These are phyloP conservation scores for Cornus controversa DNA, from an alignment of 148 eudicot species.

Conservation along the genomic window DNA sequence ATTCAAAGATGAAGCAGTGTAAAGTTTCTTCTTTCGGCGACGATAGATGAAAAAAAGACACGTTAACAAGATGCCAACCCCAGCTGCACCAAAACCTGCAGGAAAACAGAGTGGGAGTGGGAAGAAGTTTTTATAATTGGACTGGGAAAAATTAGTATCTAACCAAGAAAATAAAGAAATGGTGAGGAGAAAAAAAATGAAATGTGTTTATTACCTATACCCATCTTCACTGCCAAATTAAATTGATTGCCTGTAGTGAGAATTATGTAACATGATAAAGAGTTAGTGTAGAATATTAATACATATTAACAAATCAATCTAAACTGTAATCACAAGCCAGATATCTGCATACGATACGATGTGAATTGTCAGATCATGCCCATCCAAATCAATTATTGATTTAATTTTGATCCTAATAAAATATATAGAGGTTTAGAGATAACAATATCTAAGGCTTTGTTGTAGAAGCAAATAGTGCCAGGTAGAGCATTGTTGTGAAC, in stretches of 20 bases:
- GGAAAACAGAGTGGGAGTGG: background rate
- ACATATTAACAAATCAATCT: background rate
- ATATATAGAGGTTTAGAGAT: too few relatives aligned
- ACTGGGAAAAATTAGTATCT: background rate
- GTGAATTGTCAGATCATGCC: background rate
- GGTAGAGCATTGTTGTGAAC: background rate
- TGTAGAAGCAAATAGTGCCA: background rate
- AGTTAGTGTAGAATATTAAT: too few relatives aligned
- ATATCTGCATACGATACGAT: background rate
- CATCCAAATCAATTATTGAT: background rate
- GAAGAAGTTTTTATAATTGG: background rate
- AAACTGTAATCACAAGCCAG: too few relatives aligned
- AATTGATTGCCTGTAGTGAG: background rate
- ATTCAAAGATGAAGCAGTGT: background rate
- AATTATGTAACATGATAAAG: background rate
- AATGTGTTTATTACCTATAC: slow-evolving; percentile 16
- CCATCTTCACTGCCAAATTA: background rate
- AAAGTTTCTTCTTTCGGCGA: slow-evolving; percentile 9
- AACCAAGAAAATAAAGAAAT: background rate
- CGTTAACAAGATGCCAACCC: background rate
- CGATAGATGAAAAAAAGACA: background rate
- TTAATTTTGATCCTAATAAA: background rate
- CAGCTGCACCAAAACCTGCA: slow-evolving; percentile 22
- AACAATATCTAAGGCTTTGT: too few relatives aligned
- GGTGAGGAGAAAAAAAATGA: background rate